Conservation (phyloP, 257 asterid genomes). For the Linderniella brevidens region DNA sequence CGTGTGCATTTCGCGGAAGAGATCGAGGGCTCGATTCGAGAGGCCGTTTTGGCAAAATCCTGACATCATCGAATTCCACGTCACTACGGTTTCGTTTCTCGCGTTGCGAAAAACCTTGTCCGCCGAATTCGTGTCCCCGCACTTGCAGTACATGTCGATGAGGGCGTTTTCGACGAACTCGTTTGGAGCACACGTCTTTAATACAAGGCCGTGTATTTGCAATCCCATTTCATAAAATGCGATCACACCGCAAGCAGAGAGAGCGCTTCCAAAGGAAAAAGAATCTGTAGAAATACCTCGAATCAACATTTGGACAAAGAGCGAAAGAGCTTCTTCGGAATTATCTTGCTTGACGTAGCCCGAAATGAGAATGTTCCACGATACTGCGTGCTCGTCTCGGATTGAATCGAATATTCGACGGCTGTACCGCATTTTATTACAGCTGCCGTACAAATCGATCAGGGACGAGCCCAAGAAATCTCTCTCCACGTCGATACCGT, state of each 20-base stretch:
- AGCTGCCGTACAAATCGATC: slow-evolving; percentile 66
- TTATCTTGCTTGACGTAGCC: slow-evolving; percentile 44
- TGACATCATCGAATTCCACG: slow-evolving; percentile 80
- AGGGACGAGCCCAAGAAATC: slow-evolving; percentile 60
- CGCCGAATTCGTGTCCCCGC: slow-evolving; percentile 43
- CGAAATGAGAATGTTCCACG: slow-evolving; percentile 87
- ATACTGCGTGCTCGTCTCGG: slow-evolving; percentile 28
- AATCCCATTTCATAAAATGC: slow-evolving; percentile 34
- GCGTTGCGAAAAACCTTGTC: slow-evolving; percentile 22
- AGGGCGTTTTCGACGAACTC: slow-evolving; percentile 69
- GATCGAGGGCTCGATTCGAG: slow-evolving; percentile 36
- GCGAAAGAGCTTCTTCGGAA: slow-evolving; percentile 41
- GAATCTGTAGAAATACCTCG: slow-evolving; percentile 54
- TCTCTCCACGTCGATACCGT: slow-evolving; percentile 19
- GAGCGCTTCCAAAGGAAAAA: slow-evolving; percentile 48
- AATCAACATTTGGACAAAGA: slow-evolving; percentile 44
- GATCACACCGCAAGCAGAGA: slow-evolving; percentile 57
- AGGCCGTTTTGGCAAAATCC: slow-evolving; percentile 61
- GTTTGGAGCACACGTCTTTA: slow-evolving; percentile 29
- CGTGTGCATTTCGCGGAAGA: slow-evolving; percentile 39
- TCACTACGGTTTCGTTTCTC: slow-evolving; percentile 25
- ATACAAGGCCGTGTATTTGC: slow-evolving; percentile 50
- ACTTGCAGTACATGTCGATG: slow-evolving; percentile 65
- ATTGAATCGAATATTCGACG: slow-evolving; percentile 27
- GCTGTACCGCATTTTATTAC: slow-evolving; percentile 34